A percentile compares a stretch with the other conserved stretches of the same genome.
Evolutionary conservation across 2,329 filamentous ascomycete genomes (phyloP).

Genomic region (Alternaria consortialis): DNA sequence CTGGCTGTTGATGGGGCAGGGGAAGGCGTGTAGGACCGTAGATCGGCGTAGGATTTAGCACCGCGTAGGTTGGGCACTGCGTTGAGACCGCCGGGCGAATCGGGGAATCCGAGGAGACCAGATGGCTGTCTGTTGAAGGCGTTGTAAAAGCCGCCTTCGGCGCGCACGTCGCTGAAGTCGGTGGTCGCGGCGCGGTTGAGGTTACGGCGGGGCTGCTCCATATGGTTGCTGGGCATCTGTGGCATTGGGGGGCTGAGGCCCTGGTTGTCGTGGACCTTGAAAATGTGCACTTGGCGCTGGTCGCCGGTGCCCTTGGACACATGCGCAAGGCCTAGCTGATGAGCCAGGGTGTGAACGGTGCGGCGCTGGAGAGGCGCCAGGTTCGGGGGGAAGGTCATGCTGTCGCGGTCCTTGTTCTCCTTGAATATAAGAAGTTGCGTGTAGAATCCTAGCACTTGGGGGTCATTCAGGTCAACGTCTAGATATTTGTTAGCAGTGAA

Average conservation of each 20-base stretch:
- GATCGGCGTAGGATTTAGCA: conserved; percentile 95
- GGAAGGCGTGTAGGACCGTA: conserved; percentile 94
- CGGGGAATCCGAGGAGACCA: conserved; percentile 80
- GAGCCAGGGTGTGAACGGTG: conserved; percentile 91
- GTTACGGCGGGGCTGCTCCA: conserved; percentile 81
- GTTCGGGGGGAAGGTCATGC: conserved; percentile 82
- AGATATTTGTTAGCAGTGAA: conserved; percentile 34
- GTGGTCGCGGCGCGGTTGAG: conserved; percentile 96
- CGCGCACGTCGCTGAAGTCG: conserved; percentile 86
- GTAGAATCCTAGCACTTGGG: conserved; percentile 85
- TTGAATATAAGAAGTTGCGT: conserved; percentile 91
- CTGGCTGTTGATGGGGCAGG: conserved; percentile 89
- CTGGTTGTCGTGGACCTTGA: conserved; percentile 70
- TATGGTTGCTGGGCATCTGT: conserved; percentile 70
- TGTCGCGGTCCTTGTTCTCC: conserved; percentile 78
- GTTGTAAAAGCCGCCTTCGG: conserved; percentile 77
- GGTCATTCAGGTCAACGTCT: conserved; percentile 92
- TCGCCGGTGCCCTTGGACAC: conserved; percentile 88
- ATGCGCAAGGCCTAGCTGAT: conserved; percentile 93
- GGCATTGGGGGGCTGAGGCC: conserved; percentile 70
- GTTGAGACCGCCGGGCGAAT: conserved; percentile 72
- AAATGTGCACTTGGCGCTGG: conserved; percentile 88
- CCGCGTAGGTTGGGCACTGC: conserved; percentile 83
- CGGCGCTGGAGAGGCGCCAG: conserved; percentile 85
- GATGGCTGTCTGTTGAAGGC: conserved; percentile 82